A percentile compares a stretch with the other conserved stretches of the same genome.
These are phyloP conservation scores for Starmerella sp. DNA, from an alignment of 805 yeast species.

Conservation along the genomic window DNA sequence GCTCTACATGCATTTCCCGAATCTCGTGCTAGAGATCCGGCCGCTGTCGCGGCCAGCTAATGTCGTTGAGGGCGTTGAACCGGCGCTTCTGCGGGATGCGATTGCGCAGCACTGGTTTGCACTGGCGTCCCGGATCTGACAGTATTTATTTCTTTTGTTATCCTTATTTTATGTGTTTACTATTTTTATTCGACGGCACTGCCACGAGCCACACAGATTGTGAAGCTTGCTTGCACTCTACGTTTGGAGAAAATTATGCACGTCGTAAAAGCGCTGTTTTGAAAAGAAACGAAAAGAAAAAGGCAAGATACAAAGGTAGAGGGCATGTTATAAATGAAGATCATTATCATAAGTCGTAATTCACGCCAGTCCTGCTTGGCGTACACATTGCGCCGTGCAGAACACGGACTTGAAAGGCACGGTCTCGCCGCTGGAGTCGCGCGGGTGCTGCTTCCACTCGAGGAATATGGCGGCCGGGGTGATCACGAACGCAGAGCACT, in stretches of 20 bases:
- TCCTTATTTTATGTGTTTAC: neutral
- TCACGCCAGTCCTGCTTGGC: neutral
- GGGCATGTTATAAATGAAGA: neutral
- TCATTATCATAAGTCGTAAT: neutral
- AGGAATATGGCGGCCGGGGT: conserved; percentile 1
- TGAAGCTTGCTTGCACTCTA: too few relatives aligned
- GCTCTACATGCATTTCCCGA: conserved; percentile 19
- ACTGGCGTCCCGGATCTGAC: conserved; percentile 12
- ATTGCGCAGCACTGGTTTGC: conserved; percentile 22
- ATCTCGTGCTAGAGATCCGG: conserved; percentile 19
- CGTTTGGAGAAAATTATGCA: neutral
- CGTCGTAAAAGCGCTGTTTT: neutral
- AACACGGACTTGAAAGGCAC: conserved; percentile 9
- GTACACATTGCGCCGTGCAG: conserved; percentile 9
- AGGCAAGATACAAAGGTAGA: neutral
- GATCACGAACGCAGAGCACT: conserved; percentile 5
- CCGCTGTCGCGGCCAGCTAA: conserved; percentile 21
- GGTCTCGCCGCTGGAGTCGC: conserved; percentile 9
- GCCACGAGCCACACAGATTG: too few relatives aligned
- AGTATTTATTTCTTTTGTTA: neutral
- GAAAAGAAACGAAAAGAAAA: neutral
- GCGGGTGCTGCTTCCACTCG: conserved; percentile 9
- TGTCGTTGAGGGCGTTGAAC: conserved; percentile 20
- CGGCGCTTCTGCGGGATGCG: conserved; percentile 15
- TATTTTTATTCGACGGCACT: neutral